Conservation (phyloP, 2,329 filamentous ascomycete genomes). For the Aschersonia sp. region DNA sequence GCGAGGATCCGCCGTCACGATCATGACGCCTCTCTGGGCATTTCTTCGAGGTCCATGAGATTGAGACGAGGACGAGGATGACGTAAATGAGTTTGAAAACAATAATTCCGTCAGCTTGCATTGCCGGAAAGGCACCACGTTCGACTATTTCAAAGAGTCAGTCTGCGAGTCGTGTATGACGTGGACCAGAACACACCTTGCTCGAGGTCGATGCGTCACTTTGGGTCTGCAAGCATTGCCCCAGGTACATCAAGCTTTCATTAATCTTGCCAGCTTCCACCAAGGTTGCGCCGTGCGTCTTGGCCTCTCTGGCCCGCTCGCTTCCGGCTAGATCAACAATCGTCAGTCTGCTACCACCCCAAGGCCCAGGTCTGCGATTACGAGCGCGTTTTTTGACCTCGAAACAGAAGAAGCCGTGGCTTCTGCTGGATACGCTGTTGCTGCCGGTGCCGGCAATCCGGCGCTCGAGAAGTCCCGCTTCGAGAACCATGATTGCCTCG, state of each 20-base stretch:
- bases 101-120: constrained; percentile 76
- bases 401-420: constrained; percentile 91
- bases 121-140: constrained; percentile 65
- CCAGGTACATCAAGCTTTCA: constrained; percentile 94
- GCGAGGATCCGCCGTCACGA: constrained; percentile 83
- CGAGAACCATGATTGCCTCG: constrained; percentile 80
- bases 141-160: constrained; percentile 33
- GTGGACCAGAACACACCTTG: constrained; percentile 39
- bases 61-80: constrained; percentile 28
- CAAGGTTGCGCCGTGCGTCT: constrained; percentile 83
- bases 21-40: constrained; percentile 85
- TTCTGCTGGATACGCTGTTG: constrained; percentile 84
- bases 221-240: constrained; percentile 93
- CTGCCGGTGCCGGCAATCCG: constrained; percentile 82
- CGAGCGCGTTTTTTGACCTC: constrained; percentile 72
- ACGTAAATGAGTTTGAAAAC: constrained; percentile 79
- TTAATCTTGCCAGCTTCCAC: constrained; percentile 98
- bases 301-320: constrained; percentile 82
- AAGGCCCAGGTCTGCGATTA: constrained; percentile 35
- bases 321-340: constrained; percentile 90
- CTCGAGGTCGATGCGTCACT: constrained; percentile 60
- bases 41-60: constrained; percentile 33
- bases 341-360: constrained; percentile 68
- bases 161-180: neutral
- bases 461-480: constrained; percentile 76